Conservation (phyloP, 179 eudicot species). For the Sideroxylon spinosum region DNA sequence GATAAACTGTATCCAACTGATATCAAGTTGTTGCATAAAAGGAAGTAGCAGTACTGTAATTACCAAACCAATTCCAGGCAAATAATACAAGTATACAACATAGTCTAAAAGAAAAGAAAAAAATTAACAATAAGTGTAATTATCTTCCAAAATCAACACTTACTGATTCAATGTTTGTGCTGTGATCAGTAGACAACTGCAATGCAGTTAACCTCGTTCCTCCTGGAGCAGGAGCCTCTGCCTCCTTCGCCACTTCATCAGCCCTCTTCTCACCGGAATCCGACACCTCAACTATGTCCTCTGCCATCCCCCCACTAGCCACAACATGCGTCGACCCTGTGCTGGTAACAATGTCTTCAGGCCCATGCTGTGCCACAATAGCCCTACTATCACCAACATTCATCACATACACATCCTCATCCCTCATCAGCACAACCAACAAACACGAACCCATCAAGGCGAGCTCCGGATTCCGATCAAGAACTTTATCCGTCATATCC, state of each 20-base stretch:
- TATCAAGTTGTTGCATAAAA: slow-evolving; percentile 4
- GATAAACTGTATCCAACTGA: slow-evolving; percentile 1
- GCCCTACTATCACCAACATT: slow-evolving; percentile 95
- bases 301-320: slow-evolving; percentile 35
- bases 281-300: slow-evolving; percentile 66
- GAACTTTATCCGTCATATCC: slow-evolving; percentile 82
- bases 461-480: slow-evolving; percentile 87
- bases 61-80: background rate
- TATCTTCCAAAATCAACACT: slow-evolving; percentile 19
- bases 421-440: slow-evolving; percentile 80
- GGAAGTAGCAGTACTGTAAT: background rate
- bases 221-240: slow-evolving; percentile 19
- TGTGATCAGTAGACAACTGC: slow-evolving; percentile 88
- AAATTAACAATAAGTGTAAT: background rate
- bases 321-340: slow-evolving; percentile 25
- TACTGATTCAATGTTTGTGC: slow-evolving; percentile 87
- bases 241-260: slow-evolving; percentile 31
- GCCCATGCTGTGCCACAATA: slow-evolving; percentile 37
- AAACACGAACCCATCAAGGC: slow-evolving; percentile 96
- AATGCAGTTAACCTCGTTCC: slow-evolving; percentile 55
- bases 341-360: slow-evolving; percentile 35
- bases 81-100: too few species aligned
- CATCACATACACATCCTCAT: slow-evolving; percentile 97
- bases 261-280: slow-evolving; percentile 18
- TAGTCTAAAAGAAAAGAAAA: background rate